phyloP scores from a whole-genome alignment of 176 grass and related monocot genomes.

The Cymbopogon citratus region DNA sequence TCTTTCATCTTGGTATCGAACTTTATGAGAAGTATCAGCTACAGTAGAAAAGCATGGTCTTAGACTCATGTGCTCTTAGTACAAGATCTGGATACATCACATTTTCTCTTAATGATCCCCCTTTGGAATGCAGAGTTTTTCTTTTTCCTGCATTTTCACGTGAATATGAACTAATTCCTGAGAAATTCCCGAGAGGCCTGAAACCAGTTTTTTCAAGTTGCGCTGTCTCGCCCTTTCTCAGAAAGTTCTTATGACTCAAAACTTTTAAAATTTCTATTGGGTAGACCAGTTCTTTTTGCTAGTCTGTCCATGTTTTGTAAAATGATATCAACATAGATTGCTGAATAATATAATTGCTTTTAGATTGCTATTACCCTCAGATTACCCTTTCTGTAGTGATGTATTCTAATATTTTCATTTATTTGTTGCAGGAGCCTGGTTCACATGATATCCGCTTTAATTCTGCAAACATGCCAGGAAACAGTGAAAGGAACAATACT shows the following conservation, averaged over 20 bases:
- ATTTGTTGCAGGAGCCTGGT: slow-evolving; percentile 54
- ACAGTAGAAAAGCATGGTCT: neutral
- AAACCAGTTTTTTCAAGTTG: neutral
- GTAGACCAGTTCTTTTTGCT: neutral
- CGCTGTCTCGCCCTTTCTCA: neutral
- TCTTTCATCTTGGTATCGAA: neutral
- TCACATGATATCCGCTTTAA: slow-evolving; percentile 41
- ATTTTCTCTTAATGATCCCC: neutral
- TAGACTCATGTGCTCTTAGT: neutral
- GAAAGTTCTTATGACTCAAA: neutral
- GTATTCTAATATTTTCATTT: slow-evolving; percentile 4
- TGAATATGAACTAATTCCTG: neutral
- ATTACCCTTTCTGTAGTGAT: neutral
- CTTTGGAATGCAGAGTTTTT: neutral
- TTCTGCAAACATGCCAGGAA: slow-evolving; percentile 28
- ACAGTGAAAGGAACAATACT: slow-evolving; percentile 37
- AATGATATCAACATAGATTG: neutral
- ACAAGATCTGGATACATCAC: neutral
- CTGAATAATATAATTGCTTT: slow-evolving; percentile 1
- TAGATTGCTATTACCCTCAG: neutral
- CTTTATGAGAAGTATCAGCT: neutral
- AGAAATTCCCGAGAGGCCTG: too few relatives aligned
- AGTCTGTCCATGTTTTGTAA: neutral
- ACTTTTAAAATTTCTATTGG: neutral
- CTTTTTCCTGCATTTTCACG: neutral